Evolutionary conservation across 495 filamentous ascomycete genomes (phyloP), one percentile per base, ranked within the genome.

Genomic region (Aspergillus funiculosus): DNA sequence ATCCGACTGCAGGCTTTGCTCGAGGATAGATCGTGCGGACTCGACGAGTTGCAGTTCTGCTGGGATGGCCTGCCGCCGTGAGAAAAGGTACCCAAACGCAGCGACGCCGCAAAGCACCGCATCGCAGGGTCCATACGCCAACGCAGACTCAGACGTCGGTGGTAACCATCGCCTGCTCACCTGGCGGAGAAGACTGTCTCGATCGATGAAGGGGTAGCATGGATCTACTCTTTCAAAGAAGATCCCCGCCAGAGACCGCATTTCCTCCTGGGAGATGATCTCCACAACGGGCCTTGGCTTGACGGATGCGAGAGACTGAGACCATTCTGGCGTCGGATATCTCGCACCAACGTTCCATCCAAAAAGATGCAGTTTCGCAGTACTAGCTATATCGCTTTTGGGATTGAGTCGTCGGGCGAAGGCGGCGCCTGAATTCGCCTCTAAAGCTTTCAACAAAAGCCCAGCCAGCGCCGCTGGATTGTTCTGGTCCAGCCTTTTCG

Each of bases 401-500:
- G 75, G 62, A 7, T 71, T 76, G n/a, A 81, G 55, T 31, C 65
- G 70, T 41, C 72, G 60, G 7, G 76, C 74, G 53, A 78, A 78
- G 1, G 77, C 76, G 4, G 76, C 73, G 1, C 75, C 75, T 4
- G 74, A 77, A 43, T 80, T 78, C 11, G 70, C 69, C 30, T 76
- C 67, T 6, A 77, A 62, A 5, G 69, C 62, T 55, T 48, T 53
- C 20, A 55, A 34, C n/a, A 61, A 50, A 6, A 64, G 53, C 9
- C 58, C 37, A 5, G 46, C 46, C 20, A 48, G 18, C 14, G 29
- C 38, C 17, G 34, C 46, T 28, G 46, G 37, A 26, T 39, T 48
- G 13, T 28, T 21, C 31, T 35, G 46, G 1, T 41, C 46, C 18
- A 41, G 27, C 10, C 35, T 26, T 10, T 38, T 22, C 9, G 30